These are phyloP conservation scores for Cinnamomum micranthum DNA, from an alignment of 164 flowering plant species.

Conservation along the genomic window DNA sequence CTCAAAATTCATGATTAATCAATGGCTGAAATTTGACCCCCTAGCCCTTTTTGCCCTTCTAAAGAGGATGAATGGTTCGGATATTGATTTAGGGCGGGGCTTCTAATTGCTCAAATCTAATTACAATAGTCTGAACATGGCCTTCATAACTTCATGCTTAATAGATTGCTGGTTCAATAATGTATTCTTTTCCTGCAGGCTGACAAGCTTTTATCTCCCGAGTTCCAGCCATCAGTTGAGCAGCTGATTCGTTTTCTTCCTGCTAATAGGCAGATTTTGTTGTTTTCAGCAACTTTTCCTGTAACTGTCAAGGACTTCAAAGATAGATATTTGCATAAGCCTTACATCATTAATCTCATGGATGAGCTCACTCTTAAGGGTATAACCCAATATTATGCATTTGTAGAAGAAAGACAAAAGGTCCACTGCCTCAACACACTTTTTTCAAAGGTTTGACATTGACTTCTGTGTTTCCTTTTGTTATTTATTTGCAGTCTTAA, in stretches of 20 bases:
- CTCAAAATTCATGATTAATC: too few relatives aligned
- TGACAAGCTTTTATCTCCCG: constrained; percentile 93
- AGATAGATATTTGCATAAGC: constrained; percentile 74
- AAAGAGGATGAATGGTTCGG: too few relatives aligned
- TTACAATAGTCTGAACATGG: too few relatives aligned
- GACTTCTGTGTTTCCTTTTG: background rate
- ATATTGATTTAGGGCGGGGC: too few relatives aligned
- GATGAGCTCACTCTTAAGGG: constrained; percentile 99
- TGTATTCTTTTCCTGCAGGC: constrained; percentile 48
- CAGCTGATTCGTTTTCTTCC: constrained; percentile 82
- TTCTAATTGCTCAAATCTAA: too few relatives aligned
- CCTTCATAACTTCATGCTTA: too few relatives aligned
- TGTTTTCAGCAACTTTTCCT: constrained; percentile 99
- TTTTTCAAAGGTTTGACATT: constrained; percentile 76
- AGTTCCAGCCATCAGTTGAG: constrained; percentile 92
- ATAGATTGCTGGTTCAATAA: background rate
- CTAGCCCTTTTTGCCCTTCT: too few relatives aligned
- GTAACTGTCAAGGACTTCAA: constrained; percentile 93
- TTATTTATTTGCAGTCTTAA: background rate
- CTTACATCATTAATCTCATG: constrained; percentile 94
- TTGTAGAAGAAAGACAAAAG: constrained; percentile 98
- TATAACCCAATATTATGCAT: constrained; percentile 94
- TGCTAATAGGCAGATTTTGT: constrained; percentile 70
- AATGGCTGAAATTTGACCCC: too few relatives aligned
- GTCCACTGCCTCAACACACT: constrained; percentile 96